phyloP scores from a whole-genome alignment of 768 basidiomycete genomes.

The Cystobasidium onofrii region DNA sequence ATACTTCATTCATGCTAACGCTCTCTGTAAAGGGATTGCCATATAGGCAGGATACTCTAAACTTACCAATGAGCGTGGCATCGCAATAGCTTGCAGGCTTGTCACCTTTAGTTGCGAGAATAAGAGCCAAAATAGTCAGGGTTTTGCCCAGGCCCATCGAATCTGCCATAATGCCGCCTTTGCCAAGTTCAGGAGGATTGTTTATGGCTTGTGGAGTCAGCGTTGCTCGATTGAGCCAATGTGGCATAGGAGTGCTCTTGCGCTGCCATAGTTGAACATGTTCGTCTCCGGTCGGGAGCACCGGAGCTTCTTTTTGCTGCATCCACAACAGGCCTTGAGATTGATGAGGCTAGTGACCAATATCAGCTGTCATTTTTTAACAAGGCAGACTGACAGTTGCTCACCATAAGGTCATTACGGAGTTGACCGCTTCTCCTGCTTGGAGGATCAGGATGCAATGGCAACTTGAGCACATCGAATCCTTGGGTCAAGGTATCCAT shows the following conservation, averaged over 20 bases:
- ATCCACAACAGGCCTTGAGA: constrained; percentile 32
- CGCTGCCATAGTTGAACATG: constrained; percentile 31
- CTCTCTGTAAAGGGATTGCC: too few species aligned
- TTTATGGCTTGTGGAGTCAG: constrained; percentile 60
- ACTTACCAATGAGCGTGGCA: constrained; percentile 70
- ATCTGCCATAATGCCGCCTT: constrained; percentile 41
- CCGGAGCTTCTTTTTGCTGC: constrained; percentile 14
- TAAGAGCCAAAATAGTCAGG: constrained; percentile 71
- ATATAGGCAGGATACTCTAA: too few species aligned
- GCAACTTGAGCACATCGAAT: constrained; percentile 16
- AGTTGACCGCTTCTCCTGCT: constrained; percentile 6
- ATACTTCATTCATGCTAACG: too few species aligned
- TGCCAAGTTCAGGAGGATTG: constrained; percentile 57
- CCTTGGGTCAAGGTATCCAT: constrained; percentile 12
- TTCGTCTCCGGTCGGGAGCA: background rate
- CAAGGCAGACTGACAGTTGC: background rate
- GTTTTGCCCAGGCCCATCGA: constrained; percentile 65
- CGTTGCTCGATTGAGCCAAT: constrained; percentile 73
- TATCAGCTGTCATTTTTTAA: background rate
- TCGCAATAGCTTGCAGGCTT: constrained; percentile 54
- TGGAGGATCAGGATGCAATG: background rate
- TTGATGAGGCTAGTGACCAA: constrained; percentile 25
- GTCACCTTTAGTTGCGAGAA: constrained; percentile 63
- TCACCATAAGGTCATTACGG: constrained; percentile 16
- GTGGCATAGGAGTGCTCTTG: background rate